Base-by-base conservation (phyloP, 176 grass and related monocot genomes). In the Oryza officinalis region DNA sequence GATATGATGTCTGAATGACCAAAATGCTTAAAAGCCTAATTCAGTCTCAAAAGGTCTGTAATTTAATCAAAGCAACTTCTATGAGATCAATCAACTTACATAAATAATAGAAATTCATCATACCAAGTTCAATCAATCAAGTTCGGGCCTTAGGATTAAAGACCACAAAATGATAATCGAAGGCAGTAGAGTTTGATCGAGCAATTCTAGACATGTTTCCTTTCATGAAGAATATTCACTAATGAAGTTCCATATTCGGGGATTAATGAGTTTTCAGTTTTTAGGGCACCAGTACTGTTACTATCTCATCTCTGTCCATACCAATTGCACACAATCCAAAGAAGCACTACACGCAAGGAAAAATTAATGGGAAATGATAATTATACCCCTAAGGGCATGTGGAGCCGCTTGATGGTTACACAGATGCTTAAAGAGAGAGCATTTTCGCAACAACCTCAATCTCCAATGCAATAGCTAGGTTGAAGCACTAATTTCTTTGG, bases 1-100 rank as follows among this genome's bases (percentile, higher is more conserved):
- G 50, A 38, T 37, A 37, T 61, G 45, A 2, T 22, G 9, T 46
- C 32, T 17, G 43, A 73, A 10, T 28, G 13, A 45, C 43, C 11
- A 76, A 18, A 57, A 49, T 38, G 15, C 25, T 74, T 74, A 26
- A 18, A 33, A 17, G 17, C 28, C 72, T 75, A 57, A 59, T 28
- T 75, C 28, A 3, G 17, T 73, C 6, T 32, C 27, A 75, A 54
- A 13, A 38, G 28, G 31, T 76, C 49, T 22, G 0, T 25, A 76
- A 11, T 10, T 10, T 61, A 57, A 76, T 61, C 27, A 76, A 35
- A 60, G 4, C 20, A 63, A 63, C 50, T 76, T 61, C 11, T 33
- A 28, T 59, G 47, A 76, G 73, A 54, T 76, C 28, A 76, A 33
- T 76, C 73, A 76, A 76, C 73, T 50, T 31, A 25, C 50, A 60